Percentiles rank a stretch among this genome's conserved stretches.
Evolutionary conservation across 768 basidiomycete genomes (phyloP).

Genomic region (Lactarius evosmus): DNA sequence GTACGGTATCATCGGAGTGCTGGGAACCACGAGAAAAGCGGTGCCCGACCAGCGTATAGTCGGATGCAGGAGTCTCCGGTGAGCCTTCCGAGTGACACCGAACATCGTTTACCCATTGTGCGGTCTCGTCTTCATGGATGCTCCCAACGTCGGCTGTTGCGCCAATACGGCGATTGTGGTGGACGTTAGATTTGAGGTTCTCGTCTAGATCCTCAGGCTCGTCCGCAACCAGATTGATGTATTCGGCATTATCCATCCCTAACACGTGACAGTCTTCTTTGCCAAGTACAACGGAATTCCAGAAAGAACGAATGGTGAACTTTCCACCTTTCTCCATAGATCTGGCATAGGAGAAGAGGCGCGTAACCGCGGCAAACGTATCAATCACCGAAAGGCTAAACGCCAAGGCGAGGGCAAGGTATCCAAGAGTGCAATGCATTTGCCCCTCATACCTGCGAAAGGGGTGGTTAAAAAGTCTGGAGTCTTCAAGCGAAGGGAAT

Average conservation of each 20-base stretch:
- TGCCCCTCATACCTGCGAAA: constrained; percentile 60
- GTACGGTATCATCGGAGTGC: constrained; percentile 58
- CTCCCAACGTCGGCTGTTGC: constrained; percentile 20
- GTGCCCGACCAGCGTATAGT: constrained; percentile 50
- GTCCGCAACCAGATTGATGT: constrained; percentile 53
- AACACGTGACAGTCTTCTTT: constrained; percentile 35
- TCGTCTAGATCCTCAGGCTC: constrained; percentile 56
- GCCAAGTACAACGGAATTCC: constrained; percentile 55
- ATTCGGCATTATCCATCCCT: constrained; percentile 42
- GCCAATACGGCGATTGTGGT: constrained; percentile 10
- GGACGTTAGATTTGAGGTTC: constrained; percentile 38
- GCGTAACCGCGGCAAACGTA: constrained; percentile 47
- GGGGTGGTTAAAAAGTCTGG: background rate
- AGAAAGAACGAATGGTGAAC: constrained; percentile 50
- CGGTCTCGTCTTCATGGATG: constrained; percentile 39
- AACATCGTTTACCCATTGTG: constrained; percentile 54
- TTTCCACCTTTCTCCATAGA: constrained; percentile 36
- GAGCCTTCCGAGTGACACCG: constrained; percentile 41
- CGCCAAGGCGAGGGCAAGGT: constrained; percentile 47
- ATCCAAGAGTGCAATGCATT: constrained; percentile 64
- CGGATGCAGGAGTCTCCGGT: constrained; percentile 47
- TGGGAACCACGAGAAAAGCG: constrained; percentile 42
- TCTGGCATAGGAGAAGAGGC: constrained; percentile 48
- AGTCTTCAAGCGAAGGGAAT: constrained; percentile 33
- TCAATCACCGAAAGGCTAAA: constrained; percentile 52